A percentile compares a stretch with the other conserved stretches of the same genome.
Conservation (phyloP, 306 rosid genomes). For the Senna siamea region DNA sequence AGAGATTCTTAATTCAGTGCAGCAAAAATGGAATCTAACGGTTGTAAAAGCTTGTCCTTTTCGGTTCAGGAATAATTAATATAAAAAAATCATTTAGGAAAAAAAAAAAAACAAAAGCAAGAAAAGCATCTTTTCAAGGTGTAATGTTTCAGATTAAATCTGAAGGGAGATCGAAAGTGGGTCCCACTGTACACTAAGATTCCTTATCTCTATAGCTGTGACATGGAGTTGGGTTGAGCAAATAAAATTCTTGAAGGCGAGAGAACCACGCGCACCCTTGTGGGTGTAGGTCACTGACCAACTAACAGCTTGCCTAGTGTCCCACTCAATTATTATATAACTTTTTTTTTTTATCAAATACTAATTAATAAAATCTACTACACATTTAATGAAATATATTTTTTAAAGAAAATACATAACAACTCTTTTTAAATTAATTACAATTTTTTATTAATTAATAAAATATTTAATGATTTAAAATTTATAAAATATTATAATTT, state of each 20-base stretch:
- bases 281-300: background rate
- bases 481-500: too few species aligned
- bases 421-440: too few species aligned
- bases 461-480: too few species aligned
- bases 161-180: slow-evolving; percentile 55
- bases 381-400: too few species aligned
- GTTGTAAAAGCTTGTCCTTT: slow-evolving; percentile 65
- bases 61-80: slow-evolving; percentile 26
- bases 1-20: slow-evolving; percentile 68
- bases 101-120: too few species aligned
- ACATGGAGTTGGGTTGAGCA: slow-evolving; percentile 10
- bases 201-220: slow-evolving; percentile 63
- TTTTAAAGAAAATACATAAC: too few species aligned
- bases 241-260: slow-evolving; percentile 24
- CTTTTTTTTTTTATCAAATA: too few species aligned
- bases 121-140: slow-evolving; percentile 54
- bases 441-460: too few species aligned
- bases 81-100: background rate
- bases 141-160: slow-evolving; percentile 54
- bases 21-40: slow-evolving; percentile 62
- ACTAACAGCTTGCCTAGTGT: background rate
- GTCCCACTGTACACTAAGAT: slow-evolving; percentile 52
- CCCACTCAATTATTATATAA: background rate
- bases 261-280: slow-evolving; percentile 33
- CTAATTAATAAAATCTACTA: too few species aligned